Evolutionary conservation across 495 filamentous ascomycete species (phyloP).

Genomic region (Neurospora sp.): DNA sequence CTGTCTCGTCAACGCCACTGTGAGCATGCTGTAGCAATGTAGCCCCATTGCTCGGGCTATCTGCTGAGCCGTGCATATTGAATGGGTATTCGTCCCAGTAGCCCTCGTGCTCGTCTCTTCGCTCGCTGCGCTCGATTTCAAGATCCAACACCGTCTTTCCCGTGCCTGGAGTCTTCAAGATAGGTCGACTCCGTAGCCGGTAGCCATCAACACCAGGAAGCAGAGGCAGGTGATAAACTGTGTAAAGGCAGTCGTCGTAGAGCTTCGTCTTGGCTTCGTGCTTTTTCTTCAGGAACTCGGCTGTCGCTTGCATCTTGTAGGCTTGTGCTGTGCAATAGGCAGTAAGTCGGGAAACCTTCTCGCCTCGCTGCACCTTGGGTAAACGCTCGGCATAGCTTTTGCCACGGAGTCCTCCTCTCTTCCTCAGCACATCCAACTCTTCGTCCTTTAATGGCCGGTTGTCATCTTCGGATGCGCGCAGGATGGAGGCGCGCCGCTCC

Average conservation of each 20-base stretch:
- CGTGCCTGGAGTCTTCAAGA: constrained; percentile 84
- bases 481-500: constrained; percentile 21
- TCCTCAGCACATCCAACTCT: constrained; percentile 56
- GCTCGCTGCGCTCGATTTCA: constrained; percentile 91
- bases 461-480: constrained; percentile 50
- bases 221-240: constrained; percentile 85
- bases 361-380: constrained; percentile 76
- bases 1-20: constrained; percentile 3
- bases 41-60: constrained; percentile 2
- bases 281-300: constrained; percentile 74
- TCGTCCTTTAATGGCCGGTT: constrained; percentile 65
- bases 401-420: constrained; percentile 54
- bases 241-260: constrained; percentile 98
- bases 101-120: constrained; percentile 79
- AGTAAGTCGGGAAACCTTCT: constrained; percentile 82
- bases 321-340: constrained; percentile 95
- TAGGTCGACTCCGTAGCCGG: constrained; percentile 75
- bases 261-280: constrained; percentile 94
- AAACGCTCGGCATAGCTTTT: constrained; percentile 94
- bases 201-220: constrained; percentile 79
- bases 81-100: constrained; percentile 41
- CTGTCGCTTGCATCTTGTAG: constrained; percentile 76
- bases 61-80: not conserved
- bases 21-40: constrained; percentile 4
- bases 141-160: constrained; percentile 82